Evolutionary conservation across 1,284 basidiomycete genomes (phyloP), one percentile per base, ranked within the genome.

Genomic region (Anthracocystis walkeri): DNA sequence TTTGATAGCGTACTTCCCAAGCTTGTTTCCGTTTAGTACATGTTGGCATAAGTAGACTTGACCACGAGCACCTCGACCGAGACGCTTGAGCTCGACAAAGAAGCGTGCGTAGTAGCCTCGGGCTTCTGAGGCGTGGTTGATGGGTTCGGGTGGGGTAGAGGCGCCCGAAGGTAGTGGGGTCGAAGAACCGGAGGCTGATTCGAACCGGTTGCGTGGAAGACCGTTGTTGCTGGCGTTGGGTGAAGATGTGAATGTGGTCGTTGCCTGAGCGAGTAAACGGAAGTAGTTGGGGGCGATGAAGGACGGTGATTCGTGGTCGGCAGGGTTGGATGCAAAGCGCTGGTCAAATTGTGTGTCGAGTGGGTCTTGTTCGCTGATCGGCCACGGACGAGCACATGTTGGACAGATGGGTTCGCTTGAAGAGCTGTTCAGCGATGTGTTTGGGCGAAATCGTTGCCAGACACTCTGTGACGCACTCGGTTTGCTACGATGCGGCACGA

Each of bases 51-150:
- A 87, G 83, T 88, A 96, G 0, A 97, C 95, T 35, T 89, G 92
- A 0, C 95, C 95, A 78, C 94, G 93, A 0, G 94, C 94, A 45
- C 95, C 95, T 90, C 95, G 94, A 0, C 95, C 95, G 2, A 96
- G 87, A 57, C 90, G 90, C 66, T 89, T 90, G 72, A 95, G 93
- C 80, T 95, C 93, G 70, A 91, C 89, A 82, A 97, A 96, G 87
- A 95, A 96, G 0, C 93, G 89, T 18, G 85, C 82, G 69, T 88
- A 88, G 72, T 88, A 88, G 7, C 88, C 88, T 57, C 85, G 85
- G 0, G 86, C 86, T 8, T 86, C 85, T 14, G 64, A 59, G 8
- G 56, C 41, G 14, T 55, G 51, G 12, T 58, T 25, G 49, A 70
- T 61, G 16, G 59, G 62, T n/a, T 74, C 71, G 3, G 71, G 55